Base-by-base conservation (phyloP, 1,139 yeast genomes). In the Kodamaea sp. region DNA sequence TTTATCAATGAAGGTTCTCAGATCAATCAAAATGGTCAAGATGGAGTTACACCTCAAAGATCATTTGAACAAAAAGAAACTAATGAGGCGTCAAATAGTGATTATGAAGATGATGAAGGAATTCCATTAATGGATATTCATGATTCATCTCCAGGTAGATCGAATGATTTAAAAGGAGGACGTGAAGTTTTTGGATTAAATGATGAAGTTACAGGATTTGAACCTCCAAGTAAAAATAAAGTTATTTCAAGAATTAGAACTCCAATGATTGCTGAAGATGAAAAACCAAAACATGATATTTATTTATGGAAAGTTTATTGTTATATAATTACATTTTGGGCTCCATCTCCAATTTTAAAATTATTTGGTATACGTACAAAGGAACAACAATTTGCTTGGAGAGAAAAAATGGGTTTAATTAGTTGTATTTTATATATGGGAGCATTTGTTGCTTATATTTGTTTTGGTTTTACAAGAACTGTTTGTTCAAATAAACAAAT, bases 351-450 rank as follows among this genome's bases (percentile, higher is more conserved):
- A 0, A 48, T 90, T 27, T 65, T 92, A 54, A 69, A 70, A 36
- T 60, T 84, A 39, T 85, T 79, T 62, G 97, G 97, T 4, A 75
- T 90, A 74, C 75, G 75, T 31, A 81, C 86, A 24, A 79, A 79
- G 51, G 89, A 81, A 37, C 78, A 96, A 47, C 97, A 88, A 59
- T 79, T 81, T 70, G 97, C 97, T 0, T 92, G 98, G 98, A 76
- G 97, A 58, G 98, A 92, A 59, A 92, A 92, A 58, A 84, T 90
- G 33, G 97, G 87, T 2, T 72, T 92, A 39, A 72, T 92, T 39
- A 74, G 94, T 2, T 73, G 89, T 45, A 88, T 92, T 53, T 51
- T 84, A 25, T 78, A 77, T 50, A 65, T 85, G 41, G 97, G 94
- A 36, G 79, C 88, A 0, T 65, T 85, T 47, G 86, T 90, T 33